phyloP scores from a whole-genome alignment of 1,139 yeast genomes.

The Yamadazyma dendronema region DNA sequence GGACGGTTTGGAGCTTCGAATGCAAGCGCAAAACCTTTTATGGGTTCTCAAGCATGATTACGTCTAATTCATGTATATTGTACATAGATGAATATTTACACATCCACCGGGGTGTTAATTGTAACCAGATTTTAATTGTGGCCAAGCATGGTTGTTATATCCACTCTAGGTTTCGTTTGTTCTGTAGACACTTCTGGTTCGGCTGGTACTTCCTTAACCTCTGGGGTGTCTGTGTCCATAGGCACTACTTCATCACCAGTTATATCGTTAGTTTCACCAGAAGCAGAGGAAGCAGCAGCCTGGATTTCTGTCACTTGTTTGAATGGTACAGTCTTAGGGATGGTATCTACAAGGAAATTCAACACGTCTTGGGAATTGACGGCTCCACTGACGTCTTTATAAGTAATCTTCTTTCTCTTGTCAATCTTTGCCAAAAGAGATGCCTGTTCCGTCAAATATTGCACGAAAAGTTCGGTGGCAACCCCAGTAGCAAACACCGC shows the following conservation, averaged over 20 bases:
- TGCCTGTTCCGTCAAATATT: conserved; percentile 79
- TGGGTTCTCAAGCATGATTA: conserved; percentile 24
- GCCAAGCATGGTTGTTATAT: conserved; percentile 16
- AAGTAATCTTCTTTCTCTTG: conserved; percentile 66
- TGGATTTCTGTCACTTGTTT: conserved; percentile 48
- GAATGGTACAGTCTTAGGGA: conserved; percentile 61
- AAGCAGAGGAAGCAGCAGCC: conserved; percentile 20
- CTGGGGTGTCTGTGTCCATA: too few species aligned
- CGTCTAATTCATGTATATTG: background rate
- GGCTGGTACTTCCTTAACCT: conserved; percentile 15
- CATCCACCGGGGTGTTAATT: background rate
- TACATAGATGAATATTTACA: conserved; percentile 4
- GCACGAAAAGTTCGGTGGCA: conserved; percentile 84
- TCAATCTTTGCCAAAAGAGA: conserved; percentile 65
- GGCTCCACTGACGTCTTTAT: conserved; percentile 74
- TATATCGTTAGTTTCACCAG: background rate
- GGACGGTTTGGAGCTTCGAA: conserved; percentile 20
- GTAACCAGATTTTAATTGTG: conserved; percentile 11
- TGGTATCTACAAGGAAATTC: conserved; percentile 64
- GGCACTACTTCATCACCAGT: background rate
- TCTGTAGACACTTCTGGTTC: conserved; percentile 6
- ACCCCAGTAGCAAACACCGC: conserved; percentile 84
- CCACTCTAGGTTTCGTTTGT: conserved; percentile 8
- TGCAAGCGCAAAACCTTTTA: conserved; percentile 29
- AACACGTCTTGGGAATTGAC: conserved; percentile 67